Percentiles rank a stretch among this genome's conserved stretches.
Conservation (phyloP, 176 grass and related monocot genomes). For the Juncus effusus region DNA sequence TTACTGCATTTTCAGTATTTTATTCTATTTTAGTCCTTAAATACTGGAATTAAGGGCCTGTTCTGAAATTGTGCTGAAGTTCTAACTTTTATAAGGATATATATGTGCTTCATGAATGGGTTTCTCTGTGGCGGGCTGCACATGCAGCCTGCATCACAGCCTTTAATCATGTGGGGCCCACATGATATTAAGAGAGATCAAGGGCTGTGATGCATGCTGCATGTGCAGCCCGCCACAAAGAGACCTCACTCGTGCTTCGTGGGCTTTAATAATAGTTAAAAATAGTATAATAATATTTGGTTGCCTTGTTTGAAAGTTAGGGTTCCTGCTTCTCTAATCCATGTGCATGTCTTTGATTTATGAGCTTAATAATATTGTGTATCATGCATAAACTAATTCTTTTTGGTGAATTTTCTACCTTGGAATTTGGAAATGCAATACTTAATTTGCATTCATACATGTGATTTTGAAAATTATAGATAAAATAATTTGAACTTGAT, state of each 20-base stretch:
- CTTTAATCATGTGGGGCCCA: too few species aligned
- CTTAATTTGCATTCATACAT: not conserved
- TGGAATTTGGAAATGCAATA: conserved; percentile 15
- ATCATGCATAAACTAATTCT: not conserved
- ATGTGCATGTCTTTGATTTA: conserved; percentile 18
- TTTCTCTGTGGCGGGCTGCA: not conserved
- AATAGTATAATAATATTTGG: not conserved
- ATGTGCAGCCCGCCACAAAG: too few species aligned
- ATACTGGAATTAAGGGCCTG: not conserved
- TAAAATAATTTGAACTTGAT: too few species aligned
- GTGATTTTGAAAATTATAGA: conserved; percentile 18
- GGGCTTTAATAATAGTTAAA: too few species aligned
- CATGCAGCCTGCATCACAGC: too few species aligned
- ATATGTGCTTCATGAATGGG: not conserved
- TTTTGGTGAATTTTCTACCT: conserved; percentile 14
- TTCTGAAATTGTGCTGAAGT: conserved; percentile 10
- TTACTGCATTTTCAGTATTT: too few species aligned
- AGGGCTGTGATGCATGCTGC: too few species aligned
- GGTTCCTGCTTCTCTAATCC: conserved; percentile 23
- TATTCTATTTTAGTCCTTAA: too few species aligned
- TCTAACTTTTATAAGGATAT: conserved; percentile 8
- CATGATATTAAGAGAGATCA: too few species aligned
- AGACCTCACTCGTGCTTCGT: too few species aligned
- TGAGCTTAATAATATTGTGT: conserved; percentile 22
- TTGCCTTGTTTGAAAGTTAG: not conserved